A percentile compares a stretch with the other conserved stretches of the same genome.
phyloP scores from a whole-genome alignment of 129 eudicot species.

The Chrysanthemum seticuspe region DNA sequence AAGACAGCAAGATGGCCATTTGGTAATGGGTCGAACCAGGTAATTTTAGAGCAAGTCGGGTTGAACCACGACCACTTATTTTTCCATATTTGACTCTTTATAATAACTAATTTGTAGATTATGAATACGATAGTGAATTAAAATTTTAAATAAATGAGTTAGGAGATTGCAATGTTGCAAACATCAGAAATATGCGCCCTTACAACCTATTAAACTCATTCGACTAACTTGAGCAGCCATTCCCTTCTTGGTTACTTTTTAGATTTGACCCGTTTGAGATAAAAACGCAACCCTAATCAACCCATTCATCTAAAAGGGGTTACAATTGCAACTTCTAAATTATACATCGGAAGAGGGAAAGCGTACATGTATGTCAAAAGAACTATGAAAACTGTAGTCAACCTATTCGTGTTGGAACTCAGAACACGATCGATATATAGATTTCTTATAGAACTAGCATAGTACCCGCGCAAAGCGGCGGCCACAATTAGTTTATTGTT shows the following conservation, averaged over 20 bases:
- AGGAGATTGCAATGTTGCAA: neutral
- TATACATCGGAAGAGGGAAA: neutral
- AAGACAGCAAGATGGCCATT: neutral
- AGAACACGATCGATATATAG: slow-evolving; percentile 8
- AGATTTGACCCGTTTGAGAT: neutral
- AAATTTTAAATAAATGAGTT: neutral
- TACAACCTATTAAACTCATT: too few relatives aligned
- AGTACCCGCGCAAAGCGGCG: too few relatives aligned
- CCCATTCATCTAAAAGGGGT: neutral
- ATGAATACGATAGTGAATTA: too few relatives aligned
- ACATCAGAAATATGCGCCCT: neutral
- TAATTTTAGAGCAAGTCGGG: neutral
- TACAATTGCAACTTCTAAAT: neutral
- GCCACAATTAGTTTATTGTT: too few relatives aligned
- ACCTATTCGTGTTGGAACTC: slow-evolving; percentile 1
- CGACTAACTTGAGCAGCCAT: neutral
- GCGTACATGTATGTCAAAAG: neutral
- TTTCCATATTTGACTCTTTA: too few relatives aligned
- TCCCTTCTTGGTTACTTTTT: neutral
- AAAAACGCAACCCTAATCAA: neutral
- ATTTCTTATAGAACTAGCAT: neutral
- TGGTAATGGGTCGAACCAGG: neutral
- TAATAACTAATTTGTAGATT: too few relatives aligned
- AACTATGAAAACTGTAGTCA: neutral
- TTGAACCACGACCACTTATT: too few relatives aligned